phyloP scores from a whole-genome alignment of 306 rosid genomes.

The Betula pendula region DNA sequence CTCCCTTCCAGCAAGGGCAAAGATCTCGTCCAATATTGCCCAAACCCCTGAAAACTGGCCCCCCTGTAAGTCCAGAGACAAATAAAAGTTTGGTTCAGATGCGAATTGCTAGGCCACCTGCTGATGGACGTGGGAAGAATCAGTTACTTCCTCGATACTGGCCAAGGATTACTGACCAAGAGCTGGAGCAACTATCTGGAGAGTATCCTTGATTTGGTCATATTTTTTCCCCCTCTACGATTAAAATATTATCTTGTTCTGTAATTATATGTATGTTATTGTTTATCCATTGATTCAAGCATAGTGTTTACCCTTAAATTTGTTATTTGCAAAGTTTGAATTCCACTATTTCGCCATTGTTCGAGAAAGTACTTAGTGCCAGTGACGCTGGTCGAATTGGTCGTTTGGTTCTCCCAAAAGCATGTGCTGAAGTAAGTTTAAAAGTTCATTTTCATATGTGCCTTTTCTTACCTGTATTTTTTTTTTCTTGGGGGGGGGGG shows the following conservation, averaged over 20 bases:
- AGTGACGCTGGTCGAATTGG: slow-evolving; percentile 99
- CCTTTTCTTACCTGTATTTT: slow-evolving; percentile 5
- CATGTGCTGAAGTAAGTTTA: slow-evolving; percentile 91
- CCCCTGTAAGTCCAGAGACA: slow-evolving; percentile 46
- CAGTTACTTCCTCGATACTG: slow-evolving; percentile 98
- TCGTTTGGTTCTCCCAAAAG: slow-evolving; percentile 98
- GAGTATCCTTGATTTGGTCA: slow-evolving; percentile 70
- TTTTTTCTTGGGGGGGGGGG: not conserved
- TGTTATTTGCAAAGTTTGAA: slow-evolving; percentile 65
- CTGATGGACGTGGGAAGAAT: slow-evolving; percentile 89
- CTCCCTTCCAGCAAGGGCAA: slow-evolving; percentile 63
- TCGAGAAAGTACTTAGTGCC: slow-evolving; percentile 96
- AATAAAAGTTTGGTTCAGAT: slow-evolving; percentile 44
- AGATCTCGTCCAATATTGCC: slow-evolving; percentile 73
- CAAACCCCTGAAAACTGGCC: slow-evolving; percentile 54
- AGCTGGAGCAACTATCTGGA: slow-evolving; percentile 85
- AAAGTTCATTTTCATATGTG: slow-evolving; percentile 13
- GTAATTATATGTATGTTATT: not conserved
- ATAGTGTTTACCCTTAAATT: slow-evolving; percentile 51
- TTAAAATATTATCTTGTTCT: not conserved
- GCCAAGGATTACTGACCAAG: slow-evolving; percentile 97
- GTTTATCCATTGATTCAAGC: slow-evolving; percentile 4
- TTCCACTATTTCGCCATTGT: slow-evolving; percentile 86
- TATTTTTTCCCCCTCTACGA: slow-evolving; percentile 13
- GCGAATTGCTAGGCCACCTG: slow-evolving; percentile 89